Evolutionary conservation across 208 protist genomes (phyloP).

Genomic region (Leptomonas seymouri): DNA sequence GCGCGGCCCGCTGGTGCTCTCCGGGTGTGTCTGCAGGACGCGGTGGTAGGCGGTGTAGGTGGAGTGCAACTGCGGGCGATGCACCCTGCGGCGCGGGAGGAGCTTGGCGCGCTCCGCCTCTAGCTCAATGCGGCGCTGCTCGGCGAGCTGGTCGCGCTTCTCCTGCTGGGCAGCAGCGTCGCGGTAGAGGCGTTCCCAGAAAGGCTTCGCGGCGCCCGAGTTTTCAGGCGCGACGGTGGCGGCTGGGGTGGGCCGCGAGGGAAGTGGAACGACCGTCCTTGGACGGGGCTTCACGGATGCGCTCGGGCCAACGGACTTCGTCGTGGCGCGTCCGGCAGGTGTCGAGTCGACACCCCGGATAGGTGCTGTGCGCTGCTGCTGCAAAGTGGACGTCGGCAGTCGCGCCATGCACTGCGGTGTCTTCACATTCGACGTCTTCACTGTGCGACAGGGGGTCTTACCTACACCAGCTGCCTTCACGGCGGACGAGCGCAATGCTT

Average conservation of each 20-base stretch:
- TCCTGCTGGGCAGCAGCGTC: constrained; percentile 35
- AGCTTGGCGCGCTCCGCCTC: constrained; percentile 12
- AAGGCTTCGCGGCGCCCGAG: constrained; percentile 13
- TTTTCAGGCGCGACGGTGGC: background rate
- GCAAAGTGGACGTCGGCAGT: background rate
- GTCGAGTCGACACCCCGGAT: background rate
- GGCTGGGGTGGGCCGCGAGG: background rate
- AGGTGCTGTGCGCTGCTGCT: background rate
- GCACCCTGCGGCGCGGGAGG: constrained; percentile 1
- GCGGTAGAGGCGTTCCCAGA: constrained; percentile 51
- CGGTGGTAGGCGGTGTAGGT: constrained; percentile 21
- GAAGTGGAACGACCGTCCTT: background rate
- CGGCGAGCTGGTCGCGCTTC: constrained; percentile 21
- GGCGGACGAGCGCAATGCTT: background rate
- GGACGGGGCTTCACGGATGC: constrained; percentile 10
- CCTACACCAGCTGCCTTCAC: background rate
- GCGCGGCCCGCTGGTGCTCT: constrained; percentile 6
- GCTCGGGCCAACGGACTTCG: background rate
- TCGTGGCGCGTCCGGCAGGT: no score
- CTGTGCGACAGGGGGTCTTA: background rate
- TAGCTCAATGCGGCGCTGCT: constrained; percentile 23
- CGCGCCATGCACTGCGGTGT: constrained; percentile 2
- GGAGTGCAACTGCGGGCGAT: constrained; percentile 9
- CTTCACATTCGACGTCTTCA: constrained; percentile 4
- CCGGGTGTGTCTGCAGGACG: constrained; percentile 12